Percentiles rank a stretch among this genome's conserved stretches.
Evolutionary conservation across 805 yeast species (phyloP).

Genomic region (Metschnikowia colocasiae): DNA sequence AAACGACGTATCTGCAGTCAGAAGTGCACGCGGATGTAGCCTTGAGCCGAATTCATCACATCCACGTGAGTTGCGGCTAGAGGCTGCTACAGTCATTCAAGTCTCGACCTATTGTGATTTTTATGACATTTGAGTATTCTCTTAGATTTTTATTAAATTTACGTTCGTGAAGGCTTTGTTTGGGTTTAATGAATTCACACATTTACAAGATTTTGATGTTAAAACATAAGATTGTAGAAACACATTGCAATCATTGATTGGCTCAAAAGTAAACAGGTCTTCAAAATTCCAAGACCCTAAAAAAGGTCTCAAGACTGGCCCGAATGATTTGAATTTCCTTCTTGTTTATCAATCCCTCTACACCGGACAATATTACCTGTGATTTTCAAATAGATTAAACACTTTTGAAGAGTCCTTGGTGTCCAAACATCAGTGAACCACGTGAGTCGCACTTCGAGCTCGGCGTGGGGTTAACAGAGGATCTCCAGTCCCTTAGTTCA

Average conservation of each 20-base stretch:
- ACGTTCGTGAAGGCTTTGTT: not conserved
- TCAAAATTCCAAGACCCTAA: not conserved
- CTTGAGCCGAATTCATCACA: not conserved
- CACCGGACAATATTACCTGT: not conserved
- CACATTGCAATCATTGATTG: too few relatives aligned
- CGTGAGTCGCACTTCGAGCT: not conserved
- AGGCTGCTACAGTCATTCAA: not conserved
- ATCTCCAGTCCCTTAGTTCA: not conserved
- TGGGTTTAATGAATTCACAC: not conserved
- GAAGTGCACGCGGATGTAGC: not conserved
- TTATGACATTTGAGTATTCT: not conserved
- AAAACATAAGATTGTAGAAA: not conserved
- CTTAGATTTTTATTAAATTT: not conserved
- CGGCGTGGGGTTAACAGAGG: not conserved
- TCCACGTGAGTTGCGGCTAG: not conserved
- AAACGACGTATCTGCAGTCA: constrained; percentile 4
- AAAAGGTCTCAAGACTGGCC: not conserved
- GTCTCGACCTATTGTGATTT: not conserved
- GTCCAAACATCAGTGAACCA: constrained; percentile 1
- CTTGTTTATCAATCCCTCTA: not conserved
- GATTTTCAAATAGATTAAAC: not conserved
- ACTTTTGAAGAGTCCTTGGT: not conserved
- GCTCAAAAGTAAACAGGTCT: not conserved
- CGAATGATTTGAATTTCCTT: too few relatives aligned
- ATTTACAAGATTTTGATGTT: not conserved